A percentile compares a stretch with the other conserved stretches of the same genome.
phyloP scores from a whole-genome alignment of 495 filamentous ascomycete species.

The Penicillium subrubescens region DNA sequence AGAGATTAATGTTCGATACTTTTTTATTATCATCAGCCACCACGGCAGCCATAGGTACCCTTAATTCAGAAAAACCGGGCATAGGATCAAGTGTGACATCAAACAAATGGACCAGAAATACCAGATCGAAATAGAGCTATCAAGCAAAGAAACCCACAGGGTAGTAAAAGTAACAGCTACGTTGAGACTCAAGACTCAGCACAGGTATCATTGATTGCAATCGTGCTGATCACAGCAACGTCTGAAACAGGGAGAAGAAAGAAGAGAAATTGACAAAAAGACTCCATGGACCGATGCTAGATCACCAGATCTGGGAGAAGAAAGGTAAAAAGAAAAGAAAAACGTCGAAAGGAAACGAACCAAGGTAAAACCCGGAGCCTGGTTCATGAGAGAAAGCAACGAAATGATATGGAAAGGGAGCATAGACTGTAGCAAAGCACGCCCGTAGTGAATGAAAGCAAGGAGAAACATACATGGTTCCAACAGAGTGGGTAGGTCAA shows the following conservation, averaged over 20 bases:
- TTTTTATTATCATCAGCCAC: no score
- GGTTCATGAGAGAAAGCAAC: conserved; percentile 24
- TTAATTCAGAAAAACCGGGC: no score
- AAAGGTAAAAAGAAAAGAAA: conserved; percentile 14
- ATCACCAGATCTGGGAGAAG: conserved; percentile 11
- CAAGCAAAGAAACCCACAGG: neutral
- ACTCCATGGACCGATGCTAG: conserved; percentile 11
- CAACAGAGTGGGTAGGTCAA: conserved; percentile 22
- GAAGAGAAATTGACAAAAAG: conserved; percentile 13
- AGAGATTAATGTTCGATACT: no score
- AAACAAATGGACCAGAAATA: neutral
- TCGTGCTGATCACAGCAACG: conserved; percentile 34
- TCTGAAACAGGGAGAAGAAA: conserved; percentile 23
- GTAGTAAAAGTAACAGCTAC: conserved; percentile 18
- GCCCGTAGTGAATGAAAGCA: conserved; percentile 8
- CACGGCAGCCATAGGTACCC: no score
- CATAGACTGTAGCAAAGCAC: conserved; percentile 7
- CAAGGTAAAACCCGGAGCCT: conserved; percentile 32
- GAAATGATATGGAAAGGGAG: conserved; percentile 10
- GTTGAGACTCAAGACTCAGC: conserved; percentile 28
- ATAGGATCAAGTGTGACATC: neutral
- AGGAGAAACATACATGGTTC: conserved; percentile 13
- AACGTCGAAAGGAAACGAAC: conserved; percentile 19
- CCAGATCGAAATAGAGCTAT: neutral
- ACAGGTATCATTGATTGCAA: conserved; percentile 43